Evolutionary conservation across 768 basidiomycete genomes (phyloP).

Genomic region (Tricholoma sp.): DNA sequence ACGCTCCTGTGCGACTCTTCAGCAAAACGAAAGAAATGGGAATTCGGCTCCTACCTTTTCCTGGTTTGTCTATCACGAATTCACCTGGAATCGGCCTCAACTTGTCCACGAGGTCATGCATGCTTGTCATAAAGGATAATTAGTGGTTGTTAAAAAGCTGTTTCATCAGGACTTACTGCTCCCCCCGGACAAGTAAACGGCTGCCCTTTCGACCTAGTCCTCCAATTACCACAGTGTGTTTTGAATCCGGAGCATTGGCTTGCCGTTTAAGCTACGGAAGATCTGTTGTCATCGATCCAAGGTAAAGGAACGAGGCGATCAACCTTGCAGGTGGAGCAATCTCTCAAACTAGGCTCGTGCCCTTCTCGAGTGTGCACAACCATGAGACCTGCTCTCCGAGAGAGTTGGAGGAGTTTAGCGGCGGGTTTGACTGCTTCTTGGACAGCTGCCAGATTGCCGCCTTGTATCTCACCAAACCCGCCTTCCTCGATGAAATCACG

Average conservation of each 20-base stretch:
- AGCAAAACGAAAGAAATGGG: background rate
- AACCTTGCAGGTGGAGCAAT: constrained; percentile 1
- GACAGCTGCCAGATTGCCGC: background rate
- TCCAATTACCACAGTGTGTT: background rate
- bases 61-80: background rate
- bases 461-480: background rate
- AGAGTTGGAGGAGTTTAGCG: background rate
- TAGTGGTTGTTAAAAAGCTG: background rate
- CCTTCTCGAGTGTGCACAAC: background rate
- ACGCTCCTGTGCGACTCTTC: background rate
- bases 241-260: background rate
- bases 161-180: background rate
- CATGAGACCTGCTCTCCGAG: background rate
- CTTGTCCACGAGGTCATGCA: background rate
- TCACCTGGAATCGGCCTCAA: background rate
- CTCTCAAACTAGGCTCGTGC: background rate
- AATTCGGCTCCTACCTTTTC: background rate
- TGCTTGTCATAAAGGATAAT: background rate
- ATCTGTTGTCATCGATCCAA: background rate
- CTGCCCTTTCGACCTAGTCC: background rate
- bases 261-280: background rate
- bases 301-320: background rate
- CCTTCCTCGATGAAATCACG: constrained; percentile 1
- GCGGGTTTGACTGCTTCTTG: background rate
- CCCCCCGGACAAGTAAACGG: background rate